Evolutionary conservation across 371 early-diverging fungal genomes (phyloP).

Genomic region (Mucor mucedo): DNA sequence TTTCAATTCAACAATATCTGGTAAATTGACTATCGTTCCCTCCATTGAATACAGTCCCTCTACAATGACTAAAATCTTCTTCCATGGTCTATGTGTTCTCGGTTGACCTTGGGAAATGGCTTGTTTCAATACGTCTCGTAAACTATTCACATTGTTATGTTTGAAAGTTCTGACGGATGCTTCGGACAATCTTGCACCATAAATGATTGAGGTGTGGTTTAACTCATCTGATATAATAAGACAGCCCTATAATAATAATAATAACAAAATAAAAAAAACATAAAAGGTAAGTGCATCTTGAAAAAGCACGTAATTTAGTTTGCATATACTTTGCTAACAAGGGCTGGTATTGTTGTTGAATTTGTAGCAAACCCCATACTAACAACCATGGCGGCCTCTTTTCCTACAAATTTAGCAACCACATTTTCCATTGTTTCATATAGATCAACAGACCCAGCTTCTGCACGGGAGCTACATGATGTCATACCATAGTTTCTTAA

Average conservation of each 20-base stretch:
- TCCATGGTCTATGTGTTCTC: slow-evolving; percentile 98
- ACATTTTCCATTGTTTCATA: slow-evolving; percentile 85
- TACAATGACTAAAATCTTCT: slow-evolving; percentile 98
- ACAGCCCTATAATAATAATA: slow-evolving; percentile 66
- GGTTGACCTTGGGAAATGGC: slow-evolving; percentile 99
- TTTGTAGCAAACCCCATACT: slow-evolving; percentile 99
- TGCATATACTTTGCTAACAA: slow-evolving; percentile 74
- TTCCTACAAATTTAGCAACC: slow-evolving; percentile 93
- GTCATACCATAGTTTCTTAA: slow-evolving; percentile 67
- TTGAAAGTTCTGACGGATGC: slow-evolving; percentile 95
- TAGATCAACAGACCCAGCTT: slow-evolving; percentile 72
- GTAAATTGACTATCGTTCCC: slow-evolving; percentile 92
- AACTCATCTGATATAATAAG: slow-evolving; percentile 97
- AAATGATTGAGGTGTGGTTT: slow-evolving; percentile 97
- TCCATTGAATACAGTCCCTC: slow-evolving; percentile 99
- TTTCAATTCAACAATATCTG: slow-evolving; percentile 91
- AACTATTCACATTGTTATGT: slow-evolving; percentile 87
- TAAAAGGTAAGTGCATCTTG: too few relatives aligned
- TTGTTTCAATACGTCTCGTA: slow-evolving; percentile 88
- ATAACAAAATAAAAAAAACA: neutral
- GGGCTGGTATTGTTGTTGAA: slow-evolving; percentile 93
- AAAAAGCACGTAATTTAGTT: too few relatives aligned
- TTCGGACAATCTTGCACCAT: slow-evolving; percentile 94
- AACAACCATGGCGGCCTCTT: slow-evolving; percentile 93
- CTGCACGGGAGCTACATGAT: slow-evolving; percentile 71